Percentiles rank a stretch among this genome's conserved stretches.
Evolutionary conservation across 108 stramenopile genomes (phyloP).

Genomic region (Skeletonema marinoi): DNA sequence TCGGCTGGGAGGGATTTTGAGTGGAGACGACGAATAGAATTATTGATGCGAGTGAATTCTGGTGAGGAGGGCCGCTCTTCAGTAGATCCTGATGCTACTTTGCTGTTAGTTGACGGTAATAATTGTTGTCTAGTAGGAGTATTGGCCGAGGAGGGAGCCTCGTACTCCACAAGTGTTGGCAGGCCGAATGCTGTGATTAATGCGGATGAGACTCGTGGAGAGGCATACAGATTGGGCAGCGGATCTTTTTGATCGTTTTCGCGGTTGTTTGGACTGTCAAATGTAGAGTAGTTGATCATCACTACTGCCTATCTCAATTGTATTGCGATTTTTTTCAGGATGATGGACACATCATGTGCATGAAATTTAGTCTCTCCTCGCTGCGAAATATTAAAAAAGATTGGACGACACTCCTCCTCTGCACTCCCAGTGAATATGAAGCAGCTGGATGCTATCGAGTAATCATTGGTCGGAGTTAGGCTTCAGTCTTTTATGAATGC

Average conservation of each 20-base stretch:
- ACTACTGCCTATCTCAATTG: background rate
- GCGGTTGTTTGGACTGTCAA: background rate
- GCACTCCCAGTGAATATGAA: background rate
- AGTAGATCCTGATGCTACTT: background rate
- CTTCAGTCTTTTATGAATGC: too few relatives aligned
- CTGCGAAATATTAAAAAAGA: background rate
- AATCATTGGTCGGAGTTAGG: background rate
- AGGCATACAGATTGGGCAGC: conserved; percentile 28
- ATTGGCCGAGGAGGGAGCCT: conserved; percentile 3
- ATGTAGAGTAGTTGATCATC: background rate
- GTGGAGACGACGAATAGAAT: background rate
- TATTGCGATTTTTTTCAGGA: background rate
- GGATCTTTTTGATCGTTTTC: background rate
- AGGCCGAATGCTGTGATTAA: conserved; percentile 43
- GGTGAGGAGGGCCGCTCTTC: background rate
- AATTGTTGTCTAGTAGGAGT: background rate
- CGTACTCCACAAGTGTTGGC: conserved; percentile 47
- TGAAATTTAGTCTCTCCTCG: background rate
- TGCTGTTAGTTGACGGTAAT: background rate
- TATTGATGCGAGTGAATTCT: background rate
- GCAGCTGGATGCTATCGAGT: background rate
- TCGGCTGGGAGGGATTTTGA: background rate
- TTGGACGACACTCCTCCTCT: background rate
- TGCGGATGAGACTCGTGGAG: conserved; percentile 27
- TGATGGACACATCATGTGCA: background rate